These are phyloP conservation scores for Phascolomyces articulosus DNA, from an alignment of 371 early-diverging fungal species.

Conservation along the genomic window DNA sequence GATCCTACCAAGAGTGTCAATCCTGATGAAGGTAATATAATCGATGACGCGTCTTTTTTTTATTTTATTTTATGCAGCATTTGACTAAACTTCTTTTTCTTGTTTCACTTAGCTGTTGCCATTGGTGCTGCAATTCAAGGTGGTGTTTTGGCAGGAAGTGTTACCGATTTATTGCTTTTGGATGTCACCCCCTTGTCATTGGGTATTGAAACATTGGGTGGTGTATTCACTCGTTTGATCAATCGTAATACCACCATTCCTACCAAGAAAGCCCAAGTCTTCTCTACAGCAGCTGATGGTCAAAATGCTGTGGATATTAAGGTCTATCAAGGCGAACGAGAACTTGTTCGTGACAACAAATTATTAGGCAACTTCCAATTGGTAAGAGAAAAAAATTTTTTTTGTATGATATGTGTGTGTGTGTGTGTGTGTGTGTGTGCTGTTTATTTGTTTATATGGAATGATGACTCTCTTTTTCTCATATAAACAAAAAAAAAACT, in stretches of 20 bases:
- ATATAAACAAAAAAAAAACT: background rate
- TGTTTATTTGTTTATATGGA: slow-evolving; percentile 1
- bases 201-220: slow-evolving; percentile 94
- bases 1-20: slow-evolving; percentile 89
- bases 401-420: background rate
- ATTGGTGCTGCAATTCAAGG: slow-evolving; percentile 97
- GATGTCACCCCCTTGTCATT: slow-evolving; percentile 97
- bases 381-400: slow-evolving; percentile 13
- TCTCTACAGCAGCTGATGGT: slow-evolving; percentile 97
- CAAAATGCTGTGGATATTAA: slow-evolving; percentile 95
- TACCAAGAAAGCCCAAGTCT: slow-evolving; percentile 95
- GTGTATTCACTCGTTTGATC: slow-evolving; percentile 95
- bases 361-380: slow-evolving; percentile 94
- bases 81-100: no score
- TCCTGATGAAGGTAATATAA: slow-evolving; percentile 81
- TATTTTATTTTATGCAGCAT: no score
- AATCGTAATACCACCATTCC: slow-evolving; percentile 97
- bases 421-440: no score
- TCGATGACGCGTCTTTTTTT: no score
- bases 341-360: slow-evolving; percentile 93
- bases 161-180: slow-evolving; percentile 88
- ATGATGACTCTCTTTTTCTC: no score
- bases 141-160: slow-evolving; percentile 90
- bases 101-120: slow-evolving; percentile 97
- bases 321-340: slow-evolving; percentile 98